Evolutionary conservation across 129 eudicot genomes (phyloP).

Genomic region (Centaurea solstitialis): DNA sequence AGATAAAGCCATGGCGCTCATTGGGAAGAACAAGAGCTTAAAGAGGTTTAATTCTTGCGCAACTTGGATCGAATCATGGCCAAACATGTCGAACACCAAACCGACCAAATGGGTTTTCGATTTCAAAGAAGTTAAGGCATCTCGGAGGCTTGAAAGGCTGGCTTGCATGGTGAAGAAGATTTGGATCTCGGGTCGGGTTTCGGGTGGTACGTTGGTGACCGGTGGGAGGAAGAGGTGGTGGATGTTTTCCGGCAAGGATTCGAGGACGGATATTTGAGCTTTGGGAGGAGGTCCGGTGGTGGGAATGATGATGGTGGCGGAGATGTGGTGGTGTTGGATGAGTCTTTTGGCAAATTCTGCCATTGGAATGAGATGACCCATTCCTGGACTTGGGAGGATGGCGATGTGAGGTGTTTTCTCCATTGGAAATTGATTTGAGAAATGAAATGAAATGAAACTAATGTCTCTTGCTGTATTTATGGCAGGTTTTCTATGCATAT

Average conservation of each 20-base stretch:
- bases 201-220: conserved; percentile 14
- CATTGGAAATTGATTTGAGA: conserved; percentile 12
- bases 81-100: conserved; percentile 46
- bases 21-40: conserved; percentile 38
- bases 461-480: not conserved
- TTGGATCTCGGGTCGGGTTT: conserved; percentile 23
- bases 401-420: conserved; percentile 35
- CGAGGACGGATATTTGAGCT: conserved; percentile 34
- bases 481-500: not conserved
- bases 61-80: conserved; percentile 43
- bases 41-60: conserved; percentile 34
- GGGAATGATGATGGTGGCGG: conserved; percentile 45
- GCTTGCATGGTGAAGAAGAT: conserved; percentile 23
- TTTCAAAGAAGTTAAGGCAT: conserved; percentile 26
- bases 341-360: conserved; percentile 44
- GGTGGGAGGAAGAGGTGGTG: conserved; percentile 40
- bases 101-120: conserved; percentile 23
- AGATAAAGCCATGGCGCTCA: conserved; percentile 41
- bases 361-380: conserved; percentile 57
- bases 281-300: conserved; percentile 41
- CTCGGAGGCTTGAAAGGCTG: conserved; percentile 33
- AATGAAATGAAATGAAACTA: not conserved
- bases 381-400: conserved; percentile 51
- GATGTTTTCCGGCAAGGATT: conserved; percentile 31
- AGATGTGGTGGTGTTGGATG: conserved; percentile 28